Conservation (phyloP, 768 basidiomycete species). For the Hebeloma cylindrosporum region DNA sequence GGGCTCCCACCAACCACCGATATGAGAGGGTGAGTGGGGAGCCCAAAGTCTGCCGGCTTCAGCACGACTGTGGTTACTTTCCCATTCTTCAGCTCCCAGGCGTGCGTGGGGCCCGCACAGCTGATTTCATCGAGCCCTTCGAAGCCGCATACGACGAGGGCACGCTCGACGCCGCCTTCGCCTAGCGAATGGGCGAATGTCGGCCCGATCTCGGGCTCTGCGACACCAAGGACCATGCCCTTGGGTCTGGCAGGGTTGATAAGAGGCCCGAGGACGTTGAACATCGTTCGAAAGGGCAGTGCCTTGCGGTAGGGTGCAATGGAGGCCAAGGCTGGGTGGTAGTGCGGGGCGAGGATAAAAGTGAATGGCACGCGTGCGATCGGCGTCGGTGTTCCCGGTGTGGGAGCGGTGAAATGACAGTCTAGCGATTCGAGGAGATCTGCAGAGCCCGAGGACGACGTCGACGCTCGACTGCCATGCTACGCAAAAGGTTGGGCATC, state of each 20-base stretch:
- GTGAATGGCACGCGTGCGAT: conserved; percentile 78
- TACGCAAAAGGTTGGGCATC: conserved; percentile 31
- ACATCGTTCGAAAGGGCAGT: conserved; percentile 94
- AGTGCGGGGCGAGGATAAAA: conserved; percentile 93
- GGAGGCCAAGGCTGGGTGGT: conserved; percentile 82
- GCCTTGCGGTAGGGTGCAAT: conserved; percentile 83
- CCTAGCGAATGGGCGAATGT: conserved; percentile 77
- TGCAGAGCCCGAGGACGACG: conserved; percentile 92
- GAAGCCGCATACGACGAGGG: conserved; percentile 89
- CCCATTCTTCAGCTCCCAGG: conserved; percentile 74
- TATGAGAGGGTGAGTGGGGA: conserved; percentile 65
- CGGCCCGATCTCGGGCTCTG: conserved; percentile 74
- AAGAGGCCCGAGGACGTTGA: conserved; percentile 92
- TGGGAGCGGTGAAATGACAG: conserved; percentile 70
- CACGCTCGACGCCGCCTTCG: conserved; percentile 75
- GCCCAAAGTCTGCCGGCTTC: conserved; percentile 75
- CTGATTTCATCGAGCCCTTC: conserved; percentile 95
- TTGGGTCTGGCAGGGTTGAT: conserved; percentile 87
- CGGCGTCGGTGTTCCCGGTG: conserved; percentile 52
- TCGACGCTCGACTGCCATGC: conserved; percentile 91
- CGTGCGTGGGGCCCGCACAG: conserved; percentile 86
- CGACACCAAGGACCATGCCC: conserved; percentile 91
- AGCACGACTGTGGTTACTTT: conserved; percentile 61
- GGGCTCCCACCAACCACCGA: conserved; percentile 76
- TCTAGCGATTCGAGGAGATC: conserved; percentile 86